Conservation (phyloP, 768 basidiomycete genomes). For the Auriscalpium vulgare region DNA sequence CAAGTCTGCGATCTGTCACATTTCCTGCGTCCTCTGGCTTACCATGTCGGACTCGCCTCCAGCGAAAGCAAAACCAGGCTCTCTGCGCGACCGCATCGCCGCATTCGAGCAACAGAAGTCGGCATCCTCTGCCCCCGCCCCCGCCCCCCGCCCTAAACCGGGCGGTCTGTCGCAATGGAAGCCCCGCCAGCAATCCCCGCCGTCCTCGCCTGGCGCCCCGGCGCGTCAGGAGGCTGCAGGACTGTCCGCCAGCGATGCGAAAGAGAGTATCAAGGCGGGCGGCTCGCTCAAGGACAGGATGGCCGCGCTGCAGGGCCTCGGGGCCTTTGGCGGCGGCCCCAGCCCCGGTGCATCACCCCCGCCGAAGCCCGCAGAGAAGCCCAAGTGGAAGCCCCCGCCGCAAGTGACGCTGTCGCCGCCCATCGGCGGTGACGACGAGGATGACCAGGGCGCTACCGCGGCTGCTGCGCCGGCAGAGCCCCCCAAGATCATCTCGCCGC, state of each 20-base stretch:
- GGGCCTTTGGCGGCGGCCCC: constrained; percentile 57
- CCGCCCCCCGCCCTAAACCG: constrained; percentile 53
- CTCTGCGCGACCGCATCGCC: constrained; percentile 81
- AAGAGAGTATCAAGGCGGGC: constrained; percentile 73
- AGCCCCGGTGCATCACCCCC: constrained; percentile 41
- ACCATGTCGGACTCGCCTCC: constrained; percentile 54
- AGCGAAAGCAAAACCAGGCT: constrained; percentile 63
- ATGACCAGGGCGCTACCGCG: background rate
- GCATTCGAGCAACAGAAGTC: constrained; percentile 70
- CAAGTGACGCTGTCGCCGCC: constrained; percentile 34
- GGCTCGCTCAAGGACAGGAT: constrained; percentile 89
- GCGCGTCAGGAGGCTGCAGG: constrained; percentile 24
- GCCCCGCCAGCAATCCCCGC: constrained; percentile 47
- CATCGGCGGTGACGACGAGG: constrained; percentile 35
- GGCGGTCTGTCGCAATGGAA: constrained; percentile 60
- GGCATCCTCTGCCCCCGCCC: constrained; percentile 31
- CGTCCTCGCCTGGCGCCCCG: constrained; percentile 26
- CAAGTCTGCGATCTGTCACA: no score
- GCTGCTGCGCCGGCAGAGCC: constrained; percentile 1
- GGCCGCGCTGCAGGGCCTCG: constrained; percentile 84
- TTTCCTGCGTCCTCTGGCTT: background rate
- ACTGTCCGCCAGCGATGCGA: constrained; percentile 84
- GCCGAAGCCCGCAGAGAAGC: constrained; percentile 56
- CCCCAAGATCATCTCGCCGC: constrained; percentile 4
- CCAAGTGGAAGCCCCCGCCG: constrained; percentile 82